Percentiles rank a stretch among this genome's conserved stretches.
Conservation (phyloP, 257 asterid species). For the Ajuga chamaepitys region DNA sequence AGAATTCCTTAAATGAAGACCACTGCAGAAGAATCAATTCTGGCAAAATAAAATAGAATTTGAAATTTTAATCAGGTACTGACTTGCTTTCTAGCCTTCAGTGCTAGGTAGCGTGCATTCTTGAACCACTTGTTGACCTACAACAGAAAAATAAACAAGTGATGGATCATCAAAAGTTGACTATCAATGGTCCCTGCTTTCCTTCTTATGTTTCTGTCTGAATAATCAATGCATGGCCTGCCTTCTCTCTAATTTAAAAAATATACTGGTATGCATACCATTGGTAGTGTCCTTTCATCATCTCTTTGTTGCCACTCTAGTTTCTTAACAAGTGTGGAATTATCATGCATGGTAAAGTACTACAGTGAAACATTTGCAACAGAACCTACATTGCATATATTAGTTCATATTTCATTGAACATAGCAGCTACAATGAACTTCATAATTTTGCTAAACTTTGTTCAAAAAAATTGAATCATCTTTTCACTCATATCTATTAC, state of each 20-base stretch:
- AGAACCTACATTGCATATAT: background rate
- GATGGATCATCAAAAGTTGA: constrained; percentile 2
- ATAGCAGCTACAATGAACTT: background rate
- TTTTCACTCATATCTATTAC: constrained; percentile 7
- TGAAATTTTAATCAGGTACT: constrained; percentile 3
- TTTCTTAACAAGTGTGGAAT: background rate
- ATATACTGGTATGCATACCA: background rate
- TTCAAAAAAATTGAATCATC: background rate
- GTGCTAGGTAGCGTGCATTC: constrained; percentile 93
- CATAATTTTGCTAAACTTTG: background rate
- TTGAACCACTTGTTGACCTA: constrained; percentile 99
- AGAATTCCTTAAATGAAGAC: constrained; percentile 3
- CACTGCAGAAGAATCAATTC: background rate
- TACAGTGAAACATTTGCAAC: background rate
- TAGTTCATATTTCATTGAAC: background rate
- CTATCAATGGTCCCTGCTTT: background rate
- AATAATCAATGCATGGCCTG: background rate
- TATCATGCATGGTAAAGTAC: background rate
- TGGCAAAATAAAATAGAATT: background rate
- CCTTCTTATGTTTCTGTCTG: background rate
- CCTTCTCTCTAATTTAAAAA: background rate
- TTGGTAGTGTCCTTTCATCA: background rate
- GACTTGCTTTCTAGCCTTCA: constrained; percentile 79
- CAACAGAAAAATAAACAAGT: constrained; percentile 20
- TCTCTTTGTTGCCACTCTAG: background rate